Percentiles rank a stretch among this genome's conserved stretches.
Evolutionary conservation across 1,284 basidiomycete genomes (phyloP).

Genomic region (Puccinia triticina): DNA sequence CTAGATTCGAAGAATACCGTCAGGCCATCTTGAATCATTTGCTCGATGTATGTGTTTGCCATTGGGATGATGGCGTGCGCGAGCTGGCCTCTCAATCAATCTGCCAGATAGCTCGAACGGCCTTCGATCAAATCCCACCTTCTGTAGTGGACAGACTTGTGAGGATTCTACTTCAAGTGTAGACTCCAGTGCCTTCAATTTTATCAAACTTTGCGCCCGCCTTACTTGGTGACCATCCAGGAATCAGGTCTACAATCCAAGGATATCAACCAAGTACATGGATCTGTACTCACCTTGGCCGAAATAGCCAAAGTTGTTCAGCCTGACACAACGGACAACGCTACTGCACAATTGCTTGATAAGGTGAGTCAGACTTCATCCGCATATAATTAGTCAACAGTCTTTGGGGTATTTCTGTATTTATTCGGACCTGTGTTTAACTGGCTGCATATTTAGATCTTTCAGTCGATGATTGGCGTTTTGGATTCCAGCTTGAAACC

Average conservation of each 20-base stretch:
- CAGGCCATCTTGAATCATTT: conserved; percentile 74
- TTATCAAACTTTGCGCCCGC: not conserved
- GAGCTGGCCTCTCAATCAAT: conserved; percentile 78
- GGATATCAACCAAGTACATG: conserved; percentile 77
- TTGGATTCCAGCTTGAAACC: conserved; percentile 16
- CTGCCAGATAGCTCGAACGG: conserved; percentile 68
- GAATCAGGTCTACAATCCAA: conserved; percentile 67
- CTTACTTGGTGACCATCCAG: conserved; percentile 61
- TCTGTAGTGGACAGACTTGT: conserved; percentile 65
- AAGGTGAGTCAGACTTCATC: conserved; percentile 13
- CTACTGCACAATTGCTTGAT: conserved; percentile 10
- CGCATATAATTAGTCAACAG: conserved; percentile 22
- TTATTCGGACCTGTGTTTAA: not conserved
- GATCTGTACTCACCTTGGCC: conserved; percentile 73
- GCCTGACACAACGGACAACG: not conserved
- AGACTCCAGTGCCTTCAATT: not conserved
- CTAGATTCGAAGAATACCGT: conserved; percentile 70
- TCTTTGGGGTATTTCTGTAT: conserved; percentile 10
- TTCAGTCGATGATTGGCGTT: conserved; percentile 23
- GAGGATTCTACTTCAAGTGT: conserved; percentile 61
- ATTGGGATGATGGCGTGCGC: conserved; percentile 87
- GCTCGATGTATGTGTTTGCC: conserved; percentile 73
- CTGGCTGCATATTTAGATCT: conserved; percentile 12
- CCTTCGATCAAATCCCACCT: conserved; percentile 66
- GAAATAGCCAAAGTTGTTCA: conserved; percentile 66